Evolutionary conservation across 1,139 yeast genomes (phyloP), one percentile per base, ranked within the genome.

Genomic region (Yamadazyma aaseri): DNA sequence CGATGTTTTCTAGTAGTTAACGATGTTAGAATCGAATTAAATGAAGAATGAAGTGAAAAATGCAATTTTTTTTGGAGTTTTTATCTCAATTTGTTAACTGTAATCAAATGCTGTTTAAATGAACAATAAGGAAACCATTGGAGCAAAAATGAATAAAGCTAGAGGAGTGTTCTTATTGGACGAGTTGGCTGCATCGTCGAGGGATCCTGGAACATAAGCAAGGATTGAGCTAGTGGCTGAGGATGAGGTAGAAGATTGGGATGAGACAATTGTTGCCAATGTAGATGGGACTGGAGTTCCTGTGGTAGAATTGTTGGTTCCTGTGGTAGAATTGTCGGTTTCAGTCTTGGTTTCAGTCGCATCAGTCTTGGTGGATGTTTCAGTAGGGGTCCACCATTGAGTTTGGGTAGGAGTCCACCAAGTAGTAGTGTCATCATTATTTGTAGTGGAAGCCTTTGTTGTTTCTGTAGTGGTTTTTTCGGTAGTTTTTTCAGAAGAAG

Each of bases 341-440:
- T 18, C 18, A 17, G 24, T 28, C 18, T 23, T 22, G 8, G 36
- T 23, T 5, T 17, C 21, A 13, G 33, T 23, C 15, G 29, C 17
- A 17, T 33, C 27, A 9, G 39, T 30, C n/a, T n/a, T n/a, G n/a
- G n/a, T n/a, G n/a, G n/a, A n/a, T n/a, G n/a, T n/a, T n/a, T n/a
- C n/a, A 9, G 35, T 5, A 6, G 36, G 29, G 15, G 36, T 38
- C 36, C 39, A 32, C 37, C 41, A 35, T 14, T 24, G 31, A 13
- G 38, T 31, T 20, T 28, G 24, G 4, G 38, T 21, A 22, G 42
- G 35, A 29, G 36, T 38, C 43, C 43, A 40, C 39, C 41, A 40
- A 17, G 32, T 26, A 21, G 40, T 36, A 4, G 39, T 29, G 15
- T 20, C 32, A 12, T 22, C 28, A n/a, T 24, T 20, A 22, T 26